These are phyloP conservation scores for Nannochloris sp. DNA, from an alignment of 139 green algal genomes.

Conservation along the genomic window DNA sequence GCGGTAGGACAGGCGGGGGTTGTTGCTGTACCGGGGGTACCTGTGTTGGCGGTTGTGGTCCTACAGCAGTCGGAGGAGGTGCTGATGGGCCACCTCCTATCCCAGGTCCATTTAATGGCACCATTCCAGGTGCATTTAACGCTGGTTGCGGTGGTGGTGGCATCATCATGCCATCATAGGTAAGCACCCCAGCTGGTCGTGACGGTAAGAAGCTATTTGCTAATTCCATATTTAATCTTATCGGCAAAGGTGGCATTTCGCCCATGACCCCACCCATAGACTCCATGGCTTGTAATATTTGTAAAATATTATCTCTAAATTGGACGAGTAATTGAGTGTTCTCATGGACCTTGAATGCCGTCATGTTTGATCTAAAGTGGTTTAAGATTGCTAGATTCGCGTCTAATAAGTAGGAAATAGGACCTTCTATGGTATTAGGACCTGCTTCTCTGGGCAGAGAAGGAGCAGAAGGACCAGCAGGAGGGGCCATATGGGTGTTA, in stretches of 20 bases:
- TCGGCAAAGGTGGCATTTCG: slow-evolving; percentile 81
- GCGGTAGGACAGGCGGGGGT: not conserved
- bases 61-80: not conserved
- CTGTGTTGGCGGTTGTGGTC: not conserved
- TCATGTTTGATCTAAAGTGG: slow-evolving; percentile 49
- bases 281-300: slow-evolving; percentile 63
- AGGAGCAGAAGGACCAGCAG: not conserved
- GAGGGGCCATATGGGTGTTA: not conserved
- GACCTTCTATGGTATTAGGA: slow-evolving; percentile 1
- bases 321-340: slow-evolving; percentile 76
- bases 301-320: slow-evolving; percentile 77
- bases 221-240: slow-evolving; percentile 55
- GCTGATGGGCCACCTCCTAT: not conserved
- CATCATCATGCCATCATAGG: slow-evolving; percentile 6
- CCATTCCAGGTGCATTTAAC: slow-evolving; percentile 29
- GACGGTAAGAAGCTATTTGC: slow-evolving; percentile 51
- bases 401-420: slow-evolving; percentile 39
- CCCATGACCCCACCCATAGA: slow-evolving; percentile 58
- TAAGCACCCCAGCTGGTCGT: not conserved
- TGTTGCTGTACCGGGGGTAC: not conserved
- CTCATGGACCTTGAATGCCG: slow-evolving; percentile 53
- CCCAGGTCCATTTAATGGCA: slow-evolving; percentile 9
- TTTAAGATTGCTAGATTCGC: slow-evolving; percentile 57
- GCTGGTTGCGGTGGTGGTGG: slow-evolving; percentile 21
- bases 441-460: not conserved